Percentiles rank a stretch among this genome's conserved stretches.
Evolutionary conservation across 345 rosid species (phyloP).

Genomic region (Linum trigynum): DNA sequence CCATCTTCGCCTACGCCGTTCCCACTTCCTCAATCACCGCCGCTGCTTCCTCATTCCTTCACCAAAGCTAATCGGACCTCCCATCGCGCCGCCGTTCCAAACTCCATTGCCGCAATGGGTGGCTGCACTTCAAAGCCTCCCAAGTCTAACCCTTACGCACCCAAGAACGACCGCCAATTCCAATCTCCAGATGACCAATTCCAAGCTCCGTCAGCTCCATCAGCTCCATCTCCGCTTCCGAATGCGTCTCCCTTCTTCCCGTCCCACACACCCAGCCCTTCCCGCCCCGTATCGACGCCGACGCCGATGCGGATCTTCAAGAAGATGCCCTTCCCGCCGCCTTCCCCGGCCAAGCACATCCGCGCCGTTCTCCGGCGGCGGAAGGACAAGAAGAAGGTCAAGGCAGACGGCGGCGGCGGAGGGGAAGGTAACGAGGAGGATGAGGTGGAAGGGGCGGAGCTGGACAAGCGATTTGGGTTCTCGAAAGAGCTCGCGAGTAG

Average conservation of each 20-base stretch:
- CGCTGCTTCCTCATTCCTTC: no score
- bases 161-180: constrained; percentile 12
- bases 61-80: no score
- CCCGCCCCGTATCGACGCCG: constrained; percentile 57
- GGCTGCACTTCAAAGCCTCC: constrained; percentile 61
- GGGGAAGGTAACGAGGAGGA: constrained; percentile 40
- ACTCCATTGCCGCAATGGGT: constrained; percentile 40
- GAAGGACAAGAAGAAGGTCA: constrained; percentile 34
- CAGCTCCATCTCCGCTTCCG: constrained; percentile 19
- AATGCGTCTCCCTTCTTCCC: constrained; percentile 66
- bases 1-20: no score
- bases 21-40: no score
- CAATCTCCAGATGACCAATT: constrained; percentile 7
- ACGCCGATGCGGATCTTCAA: constrained; percentile 72
- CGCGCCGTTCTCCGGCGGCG: constrained; percentile 57
- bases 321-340: constrained; percentile 49
- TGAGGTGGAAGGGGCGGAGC: constrained; percentile 33
- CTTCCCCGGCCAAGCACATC: constrained; percentile 91
- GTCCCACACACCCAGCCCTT: constrained; percentile 84
- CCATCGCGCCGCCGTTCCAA: no score
- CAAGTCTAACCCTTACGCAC: constrained; percentile 18
- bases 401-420: constrained; percentile 10
- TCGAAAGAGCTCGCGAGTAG: constrained; percentile 58
- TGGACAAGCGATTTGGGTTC: constrained; percentile 90
- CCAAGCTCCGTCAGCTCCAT: constrained; percentile 2